Conservation (phyloP, 2,329 filamentous ascomycete genomes). For the Colletotrichum viniferum region DNA sequence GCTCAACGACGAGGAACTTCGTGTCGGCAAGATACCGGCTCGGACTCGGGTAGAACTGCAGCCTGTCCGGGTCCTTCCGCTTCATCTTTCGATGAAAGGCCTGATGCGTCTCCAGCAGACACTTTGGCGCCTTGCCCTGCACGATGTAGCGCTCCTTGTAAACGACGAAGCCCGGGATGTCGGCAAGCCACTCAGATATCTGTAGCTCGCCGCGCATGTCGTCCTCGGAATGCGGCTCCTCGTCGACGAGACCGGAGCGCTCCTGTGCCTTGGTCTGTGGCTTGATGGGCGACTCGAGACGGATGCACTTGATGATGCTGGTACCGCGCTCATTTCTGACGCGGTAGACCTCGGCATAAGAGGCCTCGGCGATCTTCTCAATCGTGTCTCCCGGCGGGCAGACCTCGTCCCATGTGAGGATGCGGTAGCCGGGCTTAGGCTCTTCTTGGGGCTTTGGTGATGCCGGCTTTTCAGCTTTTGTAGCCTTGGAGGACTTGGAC, state of each 20-base stretch:
- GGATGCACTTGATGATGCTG: conserved; percentile 69
- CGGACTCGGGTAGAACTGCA: conserved; percentile 67
- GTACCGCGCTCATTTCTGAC: conserved; percentile 63
- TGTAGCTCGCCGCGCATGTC: conserved; percentile 63
- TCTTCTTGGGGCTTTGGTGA: neutral
- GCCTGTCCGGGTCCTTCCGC: conserved; percentile 57
- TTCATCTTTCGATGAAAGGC: conserved; percentile 58
- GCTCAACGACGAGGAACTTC: conserved; percentile 64
- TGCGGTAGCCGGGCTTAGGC: conserved; percentile 36
- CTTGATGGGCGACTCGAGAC: conserved; percentile 62
- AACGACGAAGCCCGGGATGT: conserved; percentile 68
- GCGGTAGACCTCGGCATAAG: conserved; percentile 70
- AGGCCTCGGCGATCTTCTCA: conserved; percentile 69
- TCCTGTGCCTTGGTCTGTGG: conserved; percentile 62
- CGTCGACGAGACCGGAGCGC: conserved; percentile 59
- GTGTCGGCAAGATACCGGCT: conserved; percentile 63
- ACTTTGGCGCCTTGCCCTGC: conserved; percentile 56
- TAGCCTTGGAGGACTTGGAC: neutral
- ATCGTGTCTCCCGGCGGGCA: conserved; percentile 58
- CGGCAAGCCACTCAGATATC: conserved; percentile 68
- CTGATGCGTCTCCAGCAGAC: conserved; percentile 64
- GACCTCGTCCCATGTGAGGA: conserved; percentile 62
- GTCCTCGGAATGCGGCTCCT: conserved; percentile 59
- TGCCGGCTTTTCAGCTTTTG: neutral
- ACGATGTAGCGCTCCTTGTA: conserved; percentile 70